Evolutionary conservation across 2,329 filamentous ascomycete species (phyloP).

Genomic region (Colletotrichum trifolii): DNA sequence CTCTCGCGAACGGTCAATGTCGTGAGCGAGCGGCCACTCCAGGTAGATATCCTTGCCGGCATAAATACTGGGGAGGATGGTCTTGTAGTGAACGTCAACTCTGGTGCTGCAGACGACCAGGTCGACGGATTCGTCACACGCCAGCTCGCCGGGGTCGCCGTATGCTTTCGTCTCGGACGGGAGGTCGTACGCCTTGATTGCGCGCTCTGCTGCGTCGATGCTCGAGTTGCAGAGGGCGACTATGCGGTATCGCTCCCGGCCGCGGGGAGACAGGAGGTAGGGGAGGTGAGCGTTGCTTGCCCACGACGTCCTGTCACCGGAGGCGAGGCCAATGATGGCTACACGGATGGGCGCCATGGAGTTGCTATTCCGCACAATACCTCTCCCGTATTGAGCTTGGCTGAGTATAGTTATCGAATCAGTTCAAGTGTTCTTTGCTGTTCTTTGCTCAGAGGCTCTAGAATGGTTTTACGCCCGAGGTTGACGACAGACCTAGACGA

Average conservation of each 20-base stretch:
- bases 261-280: conserved; percentile 62
- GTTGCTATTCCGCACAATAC: too few species aligned
- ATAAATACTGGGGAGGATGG: not conserved
- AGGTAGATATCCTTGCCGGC: not conserved
- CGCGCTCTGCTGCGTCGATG: conserved; percentile 53
- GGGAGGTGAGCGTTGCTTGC: conserved; percentile 67
- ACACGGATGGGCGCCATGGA: conserved; percentile 54
- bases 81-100: not conserved
- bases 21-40: not conserved
- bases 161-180: conserved; percentile 56
- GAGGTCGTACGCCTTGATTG: conserved; percentile 56
- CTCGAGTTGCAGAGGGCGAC: conserved; percentile 64
- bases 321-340: conserved; percentile 68
- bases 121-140: conserved; percentile 48
- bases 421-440: too few species aligned
- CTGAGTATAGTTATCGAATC: too few species aligned
- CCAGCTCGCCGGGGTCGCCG: conserved; percentile 59
- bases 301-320: conserved; percentile 64
- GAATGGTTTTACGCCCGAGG: too few species aligned
- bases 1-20: not conserved
- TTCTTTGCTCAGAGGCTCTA: too few species aligned
- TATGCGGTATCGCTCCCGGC: conserved; percentile 57
- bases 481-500: too few species aligned
- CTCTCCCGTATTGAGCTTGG: too few species aligned
- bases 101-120: not conserved